A percentile compares a stretch with the other conserved stretches of the same genome.
Evolutionary conservation across 140 eudicot genomes (phyloP).

Genomic region (Anethum foeniculum): DNA sequence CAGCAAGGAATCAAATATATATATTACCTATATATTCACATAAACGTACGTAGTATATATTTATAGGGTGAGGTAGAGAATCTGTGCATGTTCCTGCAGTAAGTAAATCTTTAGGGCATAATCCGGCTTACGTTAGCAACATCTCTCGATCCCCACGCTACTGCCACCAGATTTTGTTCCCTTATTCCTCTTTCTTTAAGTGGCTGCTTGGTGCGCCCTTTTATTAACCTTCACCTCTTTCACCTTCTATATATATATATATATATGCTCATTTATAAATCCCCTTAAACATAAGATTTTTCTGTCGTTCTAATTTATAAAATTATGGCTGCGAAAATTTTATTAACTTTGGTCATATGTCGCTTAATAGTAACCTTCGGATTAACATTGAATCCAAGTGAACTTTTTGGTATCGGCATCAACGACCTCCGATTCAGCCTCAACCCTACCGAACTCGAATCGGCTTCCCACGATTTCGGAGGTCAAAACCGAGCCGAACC

Average conservation of each 20-base stretch:
- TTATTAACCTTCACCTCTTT: conserved; percentile 7
- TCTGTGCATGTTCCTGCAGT: conserved; percentile 34
- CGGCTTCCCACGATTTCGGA: conserved; percentile 76
- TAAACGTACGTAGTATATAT: not conserved
- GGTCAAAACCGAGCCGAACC: conserved; percentile 38
- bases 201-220: not conserved
- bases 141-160: conserved; percentile 11
- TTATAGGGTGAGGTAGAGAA: not conserved
- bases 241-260: conserved; percentile 6
- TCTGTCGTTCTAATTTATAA: not conserved
- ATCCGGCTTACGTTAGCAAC: conserved; percentile 28
- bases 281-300: conserved; percentile 4
- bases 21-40: not conserved
- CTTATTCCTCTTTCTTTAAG: not conserved
- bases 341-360: conserved; percentile 46
- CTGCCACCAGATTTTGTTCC: conserved; percentile 23
- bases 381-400: conserved; percentile 53
- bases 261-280: not conserved
- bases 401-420: conserved; percentile 34
- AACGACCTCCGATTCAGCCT: conserved; percentile 32
- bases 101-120: conserved; percentile 25
- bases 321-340: conserved; percentile 45
- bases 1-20: not conserved
- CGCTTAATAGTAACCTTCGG: conserved; percentile 64
- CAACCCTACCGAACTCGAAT: conserved; percentile 31